These are phyloP conservation scores for Thermothelomyces thermophilus DNA, from an alignment of 2,329 filamentous ascomycete species.

Conservation along the genomic window DNA sequence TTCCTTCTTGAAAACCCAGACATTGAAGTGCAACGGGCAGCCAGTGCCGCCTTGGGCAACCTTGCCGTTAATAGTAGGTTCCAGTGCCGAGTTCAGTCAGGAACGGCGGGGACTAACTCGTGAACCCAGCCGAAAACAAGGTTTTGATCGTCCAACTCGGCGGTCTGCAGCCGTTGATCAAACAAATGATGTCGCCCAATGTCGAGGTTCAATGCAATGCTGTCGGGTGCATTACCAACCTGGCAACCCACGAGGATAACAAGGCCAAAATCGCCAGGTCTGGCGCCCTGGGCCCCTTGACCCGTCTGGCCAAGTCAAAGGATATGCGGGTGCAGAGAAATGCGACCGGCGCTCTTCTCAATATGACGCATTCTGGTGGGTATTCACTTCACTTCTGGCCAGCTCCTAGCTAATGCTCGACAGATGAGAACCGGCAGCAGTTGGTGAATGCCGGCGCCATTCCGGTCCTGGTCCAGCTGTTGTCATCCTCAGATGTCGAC, in stretches of 20 bases:
- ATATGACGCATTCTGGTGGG: conserved; percentile 98
- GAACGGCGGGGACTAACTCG: conserved; percentile 34
- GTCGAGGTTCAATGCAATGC: conserved; percentile 99
- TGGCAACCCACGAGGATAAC: conserved; percentile 97
- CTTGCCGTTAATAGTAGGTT: conserved; percentile 88
- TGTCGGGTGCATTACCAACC: conserved; percentile 95
- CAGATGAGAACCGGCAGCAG: conserved; percentile 96
- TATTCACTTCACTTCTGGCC: background rate
- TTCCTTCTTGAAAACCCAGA: conserved; percentile 92
- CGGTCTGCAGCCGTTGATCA: conserved; percentile 83
- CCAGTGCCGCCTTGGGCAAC: conserved; percentile 92
- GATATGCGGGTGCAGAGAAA: conserved; percentile 98
- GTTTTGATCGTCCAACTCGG: conserved; percentile 90
- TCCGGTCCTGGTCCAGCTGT: conserved; percentile 88
- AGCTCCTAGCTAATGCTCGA: conserved; percentile 8
- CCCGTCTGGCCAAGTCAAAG: conserved; percentile 88
- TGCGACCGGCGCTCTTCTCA: conserved; percentile 88
- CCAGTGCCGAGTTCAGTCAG: background rate
- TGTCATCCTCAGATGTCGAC: conserved; percentile 89
- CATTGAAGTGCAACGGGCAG: conserved; percentile 93
- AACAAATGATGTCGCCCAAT: conserved; percentile 96
- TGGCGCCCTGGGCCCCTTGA: conserved; percentile 84
- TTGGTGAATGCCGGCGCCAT: conserved; percentile 97
- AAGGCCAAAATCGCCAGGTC: conserved; percentile 98
- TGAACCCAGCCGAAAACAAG: conserved; percentile 82